A percentile compares a stretch with the other conserved stretches of the same genome.
phyloP scores from a whole-genome alignment of 306 rosid genomes.

The Sicyos baderoa region DNA sequence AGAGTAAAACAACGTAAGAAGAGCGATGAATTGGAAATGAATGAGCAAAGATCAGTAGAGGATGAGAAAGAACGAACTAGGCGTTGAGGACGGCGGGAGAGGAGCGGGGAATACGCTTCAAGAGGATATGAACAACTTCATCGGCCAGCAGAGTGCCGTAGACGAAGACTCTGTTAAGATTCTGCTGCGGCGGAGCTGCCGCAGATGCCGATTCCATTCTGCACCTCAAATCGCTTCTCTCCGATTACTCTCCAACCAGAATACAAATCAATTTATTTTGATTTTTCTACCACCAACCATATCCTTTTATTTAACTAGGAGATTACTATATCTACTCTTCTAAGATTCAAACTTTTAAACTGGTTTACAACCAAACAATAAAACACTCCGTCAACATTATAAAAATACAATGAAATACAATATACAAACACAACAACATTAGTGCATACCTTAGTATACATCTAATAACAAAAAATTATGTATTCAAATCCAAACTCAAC shows the following conservation, averaged over 20 bases:
- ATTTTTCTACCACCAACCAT: no score
- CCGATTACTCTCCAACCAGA: background rate
- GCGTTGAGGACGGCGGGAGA: conserved; percentile 45
- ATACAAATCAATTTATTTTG: background rate
- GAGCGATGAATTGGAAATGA: background rate
- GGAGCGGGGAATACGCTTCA: conserved; percentile 57
- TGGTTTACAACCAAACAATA: no score
- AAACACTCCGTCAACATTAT: no score
- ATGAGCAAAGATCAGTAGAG: conserved; percentile 17
- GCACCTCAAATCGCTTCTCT: conserved; percentile 7
- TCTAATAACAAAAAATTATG: no score
- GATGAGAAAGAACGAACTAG: conserved; percentile 40
- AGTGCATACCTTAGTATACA: no score
- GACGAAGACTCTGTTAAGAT: conserved; percentile 65
- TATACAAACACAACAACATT: no score
- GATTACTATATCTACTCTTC: no score
- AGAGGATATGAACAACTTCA: conserved; percentile 56
- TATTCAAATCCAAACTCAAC: no score
- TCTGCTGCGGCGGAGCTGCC: conserved; percentile 16
- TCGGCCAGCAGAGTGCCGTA: conserved; percentile 79
- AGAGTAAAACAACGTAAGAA: conserved; percentile 19
- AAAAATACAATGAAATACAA: no score
- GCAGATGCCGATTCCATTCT: background rate
- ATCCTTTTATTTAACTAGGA: no score
- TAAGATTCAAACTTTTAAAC: no score